Percentiles rank a stretch among this genome's conserved stretches.
These are phyloP conservation scores for Leccinum barrowsii DNA, from an alignment of 768 basidiomycete species.

Conservation along the genomic window DNA sequence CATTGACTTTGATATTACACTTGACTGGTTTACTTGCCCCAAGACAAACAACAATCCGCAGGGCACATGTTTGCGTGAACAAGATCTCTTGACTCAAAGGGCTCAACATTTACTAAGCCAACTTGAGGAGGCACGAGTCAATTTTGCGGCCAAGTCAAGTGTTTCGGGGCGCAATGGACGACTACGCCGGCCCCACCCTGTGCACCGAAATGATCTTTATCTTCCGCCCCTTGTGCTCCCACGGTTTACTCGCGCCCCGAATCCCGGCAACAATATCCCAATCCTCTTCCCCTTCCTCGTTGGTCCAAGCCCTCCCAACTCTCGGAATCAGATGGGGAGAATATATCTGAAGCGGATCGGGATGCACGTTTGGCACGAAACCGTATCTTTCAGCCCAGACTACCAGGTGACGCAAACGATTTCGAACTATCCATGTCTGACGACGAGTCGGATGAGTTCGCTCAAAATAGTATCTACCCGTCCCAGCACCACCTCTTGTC, in stretches of 20 bases:
- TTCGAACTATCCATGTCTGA: conserved; percentile 55
- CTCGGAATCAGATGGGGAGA: conserved; percentile 65
- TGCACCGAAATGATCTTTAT: conserved; percentile 51
- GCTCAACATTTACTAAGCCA: conserved; percentile 50
- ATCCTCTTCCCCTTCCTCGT: conserved; percentile 6
- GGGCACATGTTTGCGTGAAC: conserved; percentile 58
- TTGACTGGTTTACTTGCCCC: conserved; percentile 66
- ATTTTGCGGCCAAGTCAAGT: neutral
- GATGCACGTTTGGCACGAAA: conserved; percentile 73
- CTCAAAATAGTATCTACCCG: too few relatives aligned
- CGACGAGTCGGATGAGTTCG: conserved; percentile 77
- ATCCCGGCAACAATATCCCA: conserved; percentile 3
- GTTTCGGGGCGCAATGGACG: neutral
- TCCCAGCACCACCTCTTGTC: too few relatives aligned
- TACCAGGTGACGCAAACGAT: conserved; percentile 27
- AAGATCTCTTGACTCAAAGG: conserved; percentile 70
- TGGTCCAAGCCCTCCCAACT: conserved; percentile 28
- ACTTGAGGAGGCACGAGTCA: conserved; percentile 14
- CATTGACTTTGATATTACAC: conserved; percentile 46
- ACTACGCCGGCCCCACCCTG: conserved; percentile 9
- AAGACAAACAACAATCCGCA: conserved; percentile 59
- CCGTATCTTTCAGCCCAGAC: conserved; percentile 42
- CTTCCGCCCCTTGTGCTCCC: conserved; percentile 38
- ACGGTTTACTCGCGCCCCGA: conserved; percentile 14
- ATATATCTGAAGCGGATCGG: conserved; percentile 60